These are phyloP conservation scores for Asterophora parasitica DNA, from an alignment of 768 basidiomycete genomes.

Conservation along the genomic window DNA sequence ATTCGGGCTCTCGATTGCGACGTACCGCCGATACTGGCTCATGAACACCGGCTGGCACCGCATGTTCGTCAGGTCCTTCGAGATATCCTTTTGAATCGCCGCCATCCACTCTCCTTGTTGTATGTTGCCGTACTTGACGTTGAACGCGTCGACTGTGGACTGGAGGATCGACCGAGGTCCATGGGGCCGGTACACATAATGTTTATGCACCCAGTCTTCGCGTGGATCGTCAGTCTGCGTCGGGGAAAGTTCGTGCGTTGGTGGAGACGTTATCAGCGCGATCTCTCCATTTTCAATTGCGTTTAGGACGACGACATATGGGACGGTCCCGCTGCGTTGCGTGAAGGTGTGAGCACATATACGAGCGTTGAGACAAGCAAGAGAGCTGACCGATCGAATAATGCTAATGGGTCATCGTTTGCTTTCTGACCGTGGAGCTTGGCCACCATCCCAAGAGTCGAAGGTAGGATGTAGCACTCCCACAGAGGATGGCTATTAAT, in stretches of 20 bases:
- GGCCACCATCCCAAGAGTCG: conserved; percentile 54
- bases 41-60: conserved; percentile 62
- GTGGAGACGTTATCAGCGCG: conserved; percentile 48
- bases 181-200: conserved; percentile 25
- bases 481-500: conserved; percentile 61
- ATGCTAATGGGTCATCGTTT: conserved; percentile 34
- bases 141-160: conserved; percentile 37
- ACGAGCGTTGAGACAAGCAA: neutral
- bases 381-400: conserved; percentile 35
- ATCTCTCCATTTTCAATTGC: conserved; percentile 55
- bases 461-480: conserved; percentile 63
- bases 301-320: conserved; percentile 35
- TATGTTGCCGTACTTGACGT: conserved; percentile 30
- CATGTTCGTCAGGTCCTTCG: conserved; percentile 45
- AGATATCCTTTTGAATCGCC: conserved; percentile 42
- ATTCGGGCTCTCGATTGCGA: conserved; percentile 43
- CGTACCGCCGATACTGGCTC: conserved; percentile 59
- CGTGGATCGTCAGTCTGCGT: conserved; percentile 16
- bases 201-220: conserved; percentile 36
- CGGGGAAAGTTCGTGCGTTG: conserved; percentile 23
- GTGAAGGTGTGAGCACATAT: neutral
- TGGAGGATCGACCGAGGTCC: conserved; percentile 40
- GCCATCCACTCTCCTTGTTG: conserved; percentile 27
- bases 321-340: conserved; percentile 34
- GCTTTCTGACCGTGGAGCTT: conserved; percentile 28